Conservation (phyloP, 1,284 basidiomycete species). For the Amylostereum areolatum region DNA sequence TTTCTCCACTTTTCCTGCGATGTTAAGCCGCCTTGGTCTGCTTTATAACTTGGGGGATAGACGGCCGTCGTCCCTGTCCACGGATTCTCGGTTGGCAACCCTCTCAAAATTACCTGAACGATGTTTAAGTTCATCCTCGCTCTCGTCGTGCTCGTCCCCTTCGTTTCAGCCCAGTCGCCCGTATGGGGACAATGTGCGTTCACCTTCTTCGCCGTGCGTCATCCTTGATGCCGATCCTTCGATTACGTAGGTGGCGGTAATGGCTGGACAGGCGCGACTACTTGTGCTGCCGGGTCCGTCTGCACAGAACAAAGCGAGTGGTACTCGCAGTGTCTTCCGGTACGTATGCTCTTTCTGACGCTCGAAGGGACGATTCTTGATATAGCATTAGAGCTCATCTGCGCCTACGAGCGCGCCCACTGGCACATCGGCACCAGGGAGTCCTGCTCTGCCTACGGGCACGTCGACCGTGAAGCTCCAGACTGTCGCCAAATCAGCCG, state of each 20-base stretch:
- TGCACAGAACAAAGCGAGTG: conserved; percentile 2
- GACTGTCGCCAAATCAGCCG: conserved; percentile 12
- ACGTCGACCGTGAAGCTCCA: background rate
- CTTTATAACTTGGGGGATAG: no score
- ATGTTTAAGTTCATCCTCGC: conserved; percentile 2
- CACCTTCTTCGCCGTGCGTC: background rate
- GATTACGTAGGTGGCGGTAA: background rate
- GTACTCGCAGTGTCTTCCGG: conserved; percentile 4
- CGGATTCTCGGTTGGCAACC: no score
- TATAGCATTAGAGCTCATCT: no score
- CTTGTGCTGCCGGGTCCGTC: conserved; percentile 3
- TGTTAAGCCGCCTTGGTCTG: no score
- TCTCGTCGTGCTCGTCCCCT: conserved; percentile 22
- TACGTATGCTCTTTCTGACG: background rate
- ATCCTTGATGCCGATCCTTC: no score
- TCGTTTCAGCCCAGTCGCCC: conserved; percentile 23
- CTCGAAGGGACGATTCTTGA: no score
- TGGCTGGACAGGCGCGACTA: conserved; percentile 4
- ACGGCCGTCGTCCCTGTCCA: no score
- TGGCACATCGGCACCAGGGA: no score
- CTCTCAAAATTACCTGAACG: background rate
- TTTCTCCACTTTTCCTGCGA: no score
- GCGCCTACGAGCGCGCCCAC: no score
- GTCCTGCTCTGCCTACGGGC: no score
- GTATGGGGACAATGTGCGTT: conserved; percentile 30